Conservation (phyloP, 306 rosid species). For the Cercis canadensis region DNA sequence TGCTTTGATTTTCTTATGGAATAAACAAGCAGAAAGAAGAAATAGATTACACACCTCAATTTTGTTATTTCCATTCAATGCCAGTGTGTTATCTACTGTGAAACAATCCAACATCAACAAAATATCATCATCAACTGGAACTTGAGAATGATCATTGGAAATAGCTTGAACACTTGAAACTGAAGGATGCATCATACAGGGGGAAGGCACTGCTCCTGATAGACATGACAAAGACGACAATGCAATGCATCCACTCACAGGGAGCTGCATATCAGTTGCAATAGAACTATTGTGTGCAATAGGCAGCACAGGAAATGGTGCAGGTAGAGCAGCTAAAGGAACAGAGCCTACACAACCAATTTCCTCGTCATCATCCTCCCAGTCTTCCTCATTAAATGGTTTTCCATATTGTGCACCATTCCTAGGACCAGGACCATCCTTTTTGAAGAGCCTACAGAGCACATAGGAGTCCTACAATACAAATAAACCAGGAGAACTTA, state of each 20-base stretch:
- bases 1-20: not conserved
- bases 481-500: constrained; percentile 24
- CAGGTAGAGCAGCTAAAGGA: constrained; percentile 23
- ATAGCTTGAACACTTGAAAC: constrained; percentile 37
- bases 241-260: constrained; percentile 31
- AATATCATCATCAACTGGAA: constrained; percentile 33
- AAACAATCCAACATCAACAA: constrained; percentile 26
- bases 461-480: constrained; percentile 64
- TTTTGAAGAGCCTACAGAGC: constrained; percentile 64
- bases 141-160: constrained; percentile 2
- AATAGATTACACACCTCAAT: constrained; percentile 51
- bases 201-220: constrained; percentile 42
- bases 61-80: constrained; percentile 16
- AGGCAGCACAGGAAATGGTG: constrained; percentile 24
- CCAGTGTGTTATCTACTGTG: constrained; percentile 23
- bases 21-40: not conserved
- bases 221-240: constrained; percentile 43
- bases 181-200: constrained; percentile 22
- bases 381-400: constrained; percentile 71
- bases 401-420: constrained; percentile 69
- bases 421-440: constrained; percentile 76
- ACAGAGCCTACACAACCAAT: constrained; percentile 36
- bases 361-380: constrained; percentile 56
- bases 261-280: constrained; percentile 36
- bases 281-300: constrained; percentile 20